Conservation (phyloP, 2,329 filamentous ascomycete genomes). For the Fusarium avenaceum region DNA sequence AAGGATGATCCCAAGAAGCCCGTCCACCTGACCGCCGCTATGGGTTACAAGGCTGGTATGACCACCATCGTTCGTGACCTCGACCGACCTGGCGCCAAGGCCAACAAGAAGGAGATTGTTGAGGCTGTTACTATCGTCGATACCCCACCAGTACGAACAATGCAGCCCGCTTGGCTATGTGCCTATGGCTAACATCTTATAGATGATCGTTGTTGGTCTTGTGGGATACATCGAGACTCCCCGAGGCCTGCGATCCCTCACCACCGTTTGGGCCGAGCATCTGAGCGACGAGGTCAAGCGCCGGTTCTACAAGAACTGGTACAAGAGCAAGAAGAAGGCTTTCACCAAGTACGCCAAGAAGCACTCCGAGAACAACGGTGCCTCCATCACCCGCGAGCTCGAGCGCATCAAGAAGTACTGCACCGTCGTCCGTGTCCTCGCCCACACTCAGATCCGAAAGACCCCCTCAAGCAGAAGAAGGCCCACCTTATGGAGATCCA, state of each 20-base stretch:
- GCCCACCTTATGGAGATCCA: conserved; percentile 99
- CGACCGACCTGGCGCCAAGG: conserved; percentile 98
- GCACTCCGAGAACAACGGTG: conserved; percentile 93
- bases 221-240: conserved; percentile 99
- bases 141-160: conserved; percentile 94
- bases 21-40: conserved; percentile 96
- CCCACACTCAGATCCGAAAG: conserved; percentile 99
- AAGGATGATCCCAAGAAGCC: conserved; percentile 99
- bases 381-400: conserved; percentile 94
- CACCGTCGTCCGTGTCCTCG: conserved; percentile 98
- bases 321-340: conserved; percentile 99
- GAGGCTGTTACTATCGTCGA: conserved; percentile 90
- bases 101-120: conserved; percentile 98
- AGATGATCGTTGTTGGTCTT: conserved; percentile 99
- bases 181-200: conserved; percentile 78
- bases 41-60: conserved; percentile 99
- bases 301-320: conserved; percentile 99
- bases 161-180: conserved; percentile 83
- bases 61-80: conserved; percentile 99
- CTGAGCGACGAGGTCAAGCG: conserved; percentile 98
- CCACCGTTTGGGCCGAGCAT: conserved; percentile 99
- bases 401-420: conserved; percentile 99
- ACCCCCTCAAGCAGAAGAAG: conserved; percentile 99
- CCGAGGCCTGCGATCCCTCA: conserved; percentile 98
- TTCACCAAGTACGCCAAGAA: conserved; percentile 99